Conservation (phyloP, 768 basidiomycete genomes). For the Lactarius deliciosus region DNA sequence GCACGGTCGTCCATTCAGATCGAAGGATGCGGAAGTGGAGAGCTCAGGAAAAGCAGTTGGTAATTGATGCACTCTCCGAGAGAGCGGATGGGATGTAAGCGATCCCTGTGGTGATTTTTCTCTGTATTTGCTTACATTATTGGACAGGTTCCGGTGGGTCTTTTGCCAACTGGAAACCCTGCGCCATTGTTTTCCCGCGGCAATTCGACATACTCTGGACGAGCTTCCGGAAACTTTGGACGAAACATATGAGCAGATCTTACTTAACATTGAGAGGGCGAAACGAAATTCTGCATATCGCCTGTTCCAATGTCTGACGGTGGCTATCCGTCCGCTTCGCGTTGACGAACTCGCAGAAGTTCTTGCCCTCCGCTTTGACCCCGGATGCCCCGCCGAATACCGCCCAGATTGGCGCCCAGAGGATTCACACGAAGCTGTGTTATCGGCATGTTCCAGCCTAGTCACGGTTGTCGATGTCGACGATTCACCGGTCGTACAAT, state of each 20-base stretch:
- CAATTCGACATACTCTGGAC: background rate
- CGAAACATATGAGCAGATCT: background rate
- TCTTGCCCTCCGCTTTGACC: background rate
- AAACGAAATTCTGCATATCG: background rate
- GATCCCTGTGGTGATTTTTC: background rate
- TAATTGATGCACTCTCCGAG: background rate
- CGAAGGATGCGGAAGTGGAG: constrained; percentile 5
- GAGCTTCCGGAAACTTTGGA: background rate
- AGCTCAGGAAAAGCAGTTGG: background rate
- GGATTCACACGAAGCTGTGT: background rate
- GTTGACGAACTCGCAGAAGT: constrained; percentile 5
- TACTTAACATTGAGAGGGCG: background rate
- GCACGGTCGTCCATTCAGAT: background rate
- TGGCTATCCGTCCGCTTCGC: background rate
- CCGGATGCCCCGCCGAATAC: background rate
- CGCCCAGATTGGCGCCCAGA: constrained; percentile 4
- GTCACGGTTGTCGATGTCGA: background rate
- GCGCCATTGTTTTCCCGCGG: background rate
- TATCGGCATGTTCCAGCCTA: background rate
- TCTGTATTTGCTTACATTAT: background rate
- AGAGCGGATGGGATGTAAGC: constrained; percentile 3
- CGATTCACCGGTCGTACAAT: background rate
- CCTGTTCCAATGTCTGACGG: background rate
- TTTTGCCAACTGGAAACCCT: constrained; percentile 1
- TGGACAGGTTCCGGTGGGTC: background rate